Evolutionary conservation across 495 filamentous ascomycete species (phyloP).

Genomic region (Xylaria longipes): DNA sequence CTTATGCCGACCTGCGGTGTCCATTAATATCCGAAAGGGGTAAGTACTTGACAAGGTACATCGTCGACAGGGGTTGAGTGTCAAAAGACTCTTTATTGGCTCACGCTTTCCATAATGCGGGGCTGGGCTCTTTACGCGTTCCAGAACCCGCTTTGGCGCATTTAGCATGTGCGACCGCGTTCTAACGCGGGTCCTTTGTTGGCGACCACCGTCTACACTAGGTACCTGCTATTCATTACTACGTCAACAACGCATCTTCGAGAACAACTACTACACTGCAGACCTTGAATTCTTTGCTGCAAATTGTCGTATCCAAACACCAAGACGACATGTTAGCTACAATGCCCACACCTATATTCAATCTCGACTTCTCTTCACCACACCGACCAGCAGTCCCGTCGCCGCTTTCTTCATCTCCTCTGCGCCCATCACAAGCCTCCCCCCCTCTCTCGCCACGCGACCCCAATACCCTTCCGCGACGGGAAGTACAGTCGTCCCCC

Average conservation of each 20-base stretch:
- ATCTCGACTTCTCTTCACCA: slow-evolving; percentile 40
- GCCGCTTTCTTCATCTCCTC: slow-evolving; percentile 43
- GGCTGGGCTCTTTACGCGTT: slow-evolving; percentile 28
- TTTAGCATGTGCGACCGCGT: slow-evolving; percentile 21
- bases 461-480: slow-evolving; percentile 35
- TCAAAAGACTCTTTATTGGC: not conserved
- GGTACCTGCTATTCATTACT: not conserved
- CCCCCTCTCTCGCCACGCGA: slow-evolving; percentile 38
- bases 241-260: slow-evolving; percentile 8
- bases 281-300: not conserved
- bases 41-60: not conserved
- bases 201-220: not conserved
- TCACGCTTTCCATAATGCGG: not conserved
- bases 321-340: slow-evolving; percentile 41
- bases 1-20: not conserved
- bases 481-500: slow-evolving; percentile 45
- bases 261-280: not conserved
- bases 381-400: slow-evolving; percentile 41
- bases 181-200: slow-evolving; percentile 14
- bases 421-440: slow-evolving; percentile 37
- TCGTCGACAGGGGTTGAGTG: not conserved
- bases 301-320: not conserved
- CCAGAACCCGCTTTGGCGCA: slow-evolving; percentile 18
- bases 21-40: not conserved
- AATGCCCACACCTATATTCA: slow-evolving; percentile 37